Evolutionary conservation across 306 rosid genomes (phyloP), one percentile per base, ranked within the genome.

Genomic region (Lathyrus oleraceus): DNA sequence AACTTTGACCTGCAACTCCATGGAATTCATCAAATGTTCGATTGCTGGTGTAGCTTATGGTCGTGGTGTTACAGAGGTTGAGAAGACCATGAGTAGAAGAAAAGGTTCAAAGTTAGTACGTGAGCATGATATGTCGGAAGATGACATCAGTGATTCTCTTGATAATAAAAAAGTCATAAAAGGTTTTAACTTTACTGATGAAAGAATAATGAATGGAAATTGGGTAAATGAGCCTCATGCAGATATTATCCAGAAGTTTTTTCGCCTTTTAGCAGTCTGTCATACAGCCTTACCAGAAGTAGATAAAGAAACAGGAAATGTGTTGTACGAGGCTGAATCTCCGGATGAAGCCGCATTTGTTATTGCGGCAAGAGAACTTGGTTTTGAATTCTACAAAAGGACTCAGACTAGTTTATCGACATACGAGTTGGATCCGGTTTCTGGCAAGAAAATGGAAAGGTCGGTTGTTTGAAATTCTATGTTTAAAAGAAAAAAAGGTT

Each of bases 341-440:
- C 99, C 97, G 2, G 99, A 95, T 76, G 99, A 95, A 87, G 88
- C 97, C 20, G 99, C 99, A 65, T 91, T 95, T 81, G 97, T 95
- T 71, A 95, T 95, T 81, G 97, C 97, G 10, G 97, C 97, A 5
- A 87, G 93, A 79, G 99, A 95, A 79, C 58, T 95, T 67, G 97
- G 99, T 69, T 95, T 95, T 75, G 93, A 91, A 75, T 89, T 91
- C 85, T 91, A 77, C 78, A 86, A 81, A 78, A 85, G 99, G 81
- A 85, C 99, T 21, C 97, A 95, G 77, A 91, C 88, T 16, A 89
- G 79, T 81, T 69, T 95, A 70, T 91, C 95, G 5, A 75, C 87
- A 23, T 77, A 72, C 16, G 99, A 91, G 86, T 78, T 87, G 62
- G 93, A 95, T 78, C 90, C 86, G 32, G 80, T 40, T 23, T 89